Evolutionary conservation across 495 filamentous ascomycete genomes (phyloP), one percentile per base, ranked within the genome.

Genomic region (Aspergillus ostianus): DNA sequence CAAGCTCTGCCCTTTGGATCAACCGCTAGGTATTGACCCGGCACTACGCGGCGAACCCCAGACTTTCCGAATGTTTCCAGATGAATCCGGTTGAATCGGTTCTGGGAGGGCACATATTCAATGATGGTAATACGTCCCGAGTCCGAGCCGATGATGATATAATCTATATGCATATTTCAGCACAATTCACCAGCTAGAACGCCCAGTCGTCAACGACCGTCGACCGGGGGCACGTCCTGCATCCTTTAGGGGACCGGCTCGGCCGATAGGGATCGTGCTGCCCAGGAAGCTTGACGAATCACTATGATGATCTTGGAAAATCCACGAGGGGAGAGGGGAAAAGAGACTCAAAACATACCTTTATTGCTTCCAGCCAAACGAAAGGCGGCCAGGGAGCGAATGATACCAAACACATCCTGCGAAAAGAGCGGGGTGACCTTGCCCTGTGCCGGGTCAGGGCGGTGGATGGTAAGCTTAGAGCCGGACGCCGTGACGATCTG

Each of bases 1-100:
- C 92, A 96, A 41, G 95, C 95, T 73, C 95, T 84, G 45, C 95
- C 95, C 71, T 95, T 95, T 9, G 95, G 95, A 71, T 99, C 95
- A 9, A 89, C 88, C 2, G 92, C 94, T 19, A 99, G 81, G 68
- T 94, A 98, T 69, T 99, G 91, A 15, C 95, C 95, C 3, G 95
- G 95, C 61, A 99, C 84, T 17, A 97, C 93, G 55, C 95, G 85
- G 36, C 95, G 87, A 20, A 97, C 84, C n/a, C 94, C 95, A 13
- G 93, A 97, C 73, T 98, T 98, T 52, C 95, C 95, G 69, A 96
- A 99, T 3, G 95, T 99, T 76, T 99, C 95, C 36, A 95, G 83
- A 67, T 97, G 93, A 59, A 98, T 84, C 18, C 91, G 85, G 65
- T 87, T 89, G 73, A 98, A 97, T 56, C 86, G 84, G 70, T 97